phyloP scores from a whole-genome alignment of 2,329 filamentous ascomycete genomes.

The Harringtonia aguacate region DNA sequence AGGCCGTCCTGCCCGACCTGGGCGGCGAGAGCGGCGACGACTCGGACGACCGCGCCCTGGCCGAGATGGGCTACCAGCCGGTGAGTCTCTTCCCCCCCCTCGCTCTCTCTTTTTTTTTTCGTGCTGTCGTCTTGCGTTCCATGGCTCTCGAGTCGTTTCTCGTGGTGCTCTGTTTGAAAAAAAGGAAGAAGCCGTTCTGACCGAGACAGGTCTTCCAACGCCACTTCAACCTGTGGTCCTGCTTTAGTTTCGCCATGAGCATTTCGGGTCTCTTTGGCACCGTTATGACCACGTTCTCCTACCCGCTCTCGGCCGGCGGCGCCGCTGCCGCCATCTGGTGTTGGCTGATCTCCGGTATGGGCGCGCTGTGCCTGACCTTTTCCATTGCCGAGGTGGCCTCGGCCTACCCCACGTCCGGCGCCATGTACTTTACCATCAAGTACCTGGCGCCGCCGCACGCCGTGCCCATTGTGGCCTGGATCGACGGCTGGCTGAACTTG shows the following conservation, averaged over 20 bases:
- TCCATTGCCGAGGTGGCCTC: slow-evolving; percentile 47
- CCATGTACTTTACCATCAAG: slow-evolving; percentile 43
- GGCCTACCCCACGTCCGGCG: slow-evolving; percentile 42
- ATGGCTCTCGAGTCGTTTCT: too few relatives aligned
- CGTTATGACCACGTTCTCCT: slow-evolving; percentile 43
- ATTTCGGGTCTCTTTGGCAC: slow-evolving; percentile 46
- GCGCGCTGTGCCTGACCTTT: slow-evolving; percentile 42
- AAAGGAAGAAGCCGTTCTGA: too few relatives aligned
- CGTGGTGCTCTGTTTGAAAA: too few relatives aligned
- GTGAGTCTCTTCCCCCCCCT: slow-evolving; percentile 13
- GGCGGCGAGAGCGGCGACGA: slow-evolving; percentile 3
- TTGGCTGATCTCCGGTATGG: slow-evolving; percentile 45
- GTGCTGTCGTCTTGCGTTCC: too few relatives aligned
- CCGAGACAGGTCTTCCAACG: slow-evolving; percentile 40
- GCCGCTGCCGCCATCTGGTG: slow-evolving; percentile 44
- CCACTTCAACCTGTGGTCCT: slow-evolving; percentile 46
- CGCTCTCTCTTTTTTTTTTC: neutral
- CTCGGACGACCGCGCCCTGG: slow-evolving; percentile 21
- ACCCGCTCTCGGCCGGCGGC: slow-evolving; percentile 41
- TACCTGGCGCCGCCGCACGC: slow-evolving; percentile 36
- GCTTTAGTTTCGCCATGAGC: slow-evolving; percentile 48
- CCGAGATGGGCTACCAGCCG: slow-evolving; percentile 26
- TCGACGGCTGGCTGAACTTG: slow-evolving; percentile 36
- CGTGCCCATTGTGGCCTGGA: slow-evolving; percentile 39
- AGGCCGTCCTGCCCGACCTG: neutral